Percentiles rank a stretch among this genome's conserved stretches.
These are phyloP conservation scores for Excoecaria cochinchinensis DNA, from an alignment of 345 rosid species.

Conservation along the genomic window DNA sequence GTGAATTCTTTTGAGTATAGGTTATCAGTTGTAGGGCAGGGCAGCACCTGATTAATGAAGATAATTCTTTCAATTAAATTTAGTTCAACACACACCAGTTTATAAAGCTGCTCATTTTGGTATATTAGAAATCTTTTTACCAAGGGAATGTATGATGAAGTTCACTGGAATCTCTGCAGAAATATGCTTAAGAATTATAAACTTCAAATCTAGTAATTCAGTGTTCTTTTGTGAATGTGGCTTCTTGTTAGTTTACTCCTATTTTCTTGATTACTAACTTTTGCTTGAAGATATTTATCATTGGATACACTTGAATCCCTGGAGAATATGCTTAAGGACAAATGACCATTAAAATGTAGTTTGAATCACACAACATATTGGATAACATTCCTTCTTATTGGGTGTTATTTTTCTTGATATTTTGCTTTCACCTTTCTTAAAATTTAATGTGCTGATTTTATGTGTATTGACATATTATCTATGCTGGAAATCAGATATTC, in stretches of 20 bases:
- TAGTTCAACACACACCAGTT: not conserved
- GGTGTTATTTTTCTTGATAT: not conserved
- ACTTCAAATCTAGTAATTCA: not conserved
- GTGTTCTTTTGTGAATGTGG: not conserved
- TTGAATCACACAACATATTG: not conserved
- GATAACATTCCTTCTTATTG: not conserved
- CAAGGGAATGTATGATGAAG: not conserved
- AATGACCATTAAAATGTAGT: not conserved
- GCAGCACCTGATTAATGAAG: not conserved
- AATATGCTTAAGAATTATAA: not conserved
- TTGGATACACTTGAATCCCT: not conserved
- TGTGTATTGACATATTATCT: slow-evolving; percentile 16
- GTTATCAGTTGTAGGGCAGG: not conserved
- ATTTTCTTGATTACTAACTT: not conserved
- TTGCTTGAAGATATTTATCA: not conserved
- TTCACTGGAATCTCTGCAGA: not conserved
- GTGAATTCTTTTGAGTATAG: not conserved
- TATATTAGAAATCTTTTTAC: not conserved
- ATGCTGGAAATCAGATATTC: slow-evolving; percentile 51
- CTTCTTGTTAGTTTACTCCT: not conserved
- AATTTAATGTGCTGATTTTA: slow-evolving; percentile 5
- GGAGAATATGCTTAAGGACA: not conserved
- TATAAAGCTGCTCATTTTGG: not conserved
- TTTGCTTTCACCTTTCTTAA: not conserved
- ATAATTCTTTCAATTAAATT: not conserved